Conservation (phyloP, 805 yeast species). For the Lipomyces kockii region DNA sequence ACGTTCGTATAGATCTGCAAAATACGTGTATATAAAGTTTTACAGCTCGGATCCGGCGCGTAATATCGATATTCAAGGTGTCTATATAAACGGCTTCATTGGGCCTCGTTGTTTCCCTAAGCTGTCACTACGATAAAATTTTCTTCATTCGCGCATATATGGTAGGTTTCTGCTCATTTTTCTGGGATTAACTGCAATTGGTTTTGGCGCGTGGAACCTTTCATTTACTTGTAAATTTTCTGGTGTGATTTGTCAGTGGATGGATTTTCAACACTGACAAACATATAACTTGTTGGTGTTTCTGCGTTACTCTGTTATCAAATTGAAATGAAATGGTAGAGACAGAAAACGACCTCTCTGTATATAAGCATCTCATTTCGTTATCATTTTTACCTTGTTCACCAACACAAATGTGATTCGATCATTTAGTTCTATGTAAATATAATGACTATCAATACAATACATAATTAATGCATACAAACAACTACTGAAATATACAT, state of each 20-base stretch:
- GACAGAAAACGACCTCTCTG: neutral
- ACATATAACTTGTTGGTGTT: neutral
- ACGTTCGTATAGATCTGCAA: slow-evolving; percentile 19
- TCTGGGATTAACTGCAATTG: slow-evolving; percentile 6
- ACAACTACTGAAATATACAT: neutral
- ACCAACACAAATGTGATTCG: neutral
- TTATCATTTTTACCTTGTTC: neutral
- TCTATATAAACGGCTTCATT: slow-evolving; percentile 44
- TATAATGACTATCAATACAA: neutral
- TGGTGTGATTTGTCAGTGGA: neutral
- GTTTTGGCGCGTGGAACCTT: neutral
- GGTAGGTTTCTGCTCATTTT: neutral
- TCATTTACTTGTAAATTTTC: neutral
- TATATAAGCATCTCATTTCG: slow-evolving; percentile 1
- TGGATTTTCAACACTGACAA: neutral
- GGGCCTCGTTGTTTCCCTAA: slow-evolving; percentile 33
- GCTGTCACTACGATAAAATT: slow-evolving; percentile 17
- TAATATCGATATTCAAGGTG: slow-evolving; percentile 44
- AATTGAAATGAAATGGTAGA: neutral
- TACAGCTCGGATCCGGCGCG: slow-evolving; percentile 33
- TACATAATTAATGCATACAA: too few species aligned
- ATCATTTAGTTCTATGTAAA: neutral
- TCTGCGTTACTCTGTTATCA: neutral
- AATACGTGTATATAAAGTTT: slow-evolving; percentile 34
- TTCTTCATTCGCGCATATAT: neutral